phyloP scores from a whole-genome alignment of 805 yeast species.

The Myxozyma neotropica region DNA sequence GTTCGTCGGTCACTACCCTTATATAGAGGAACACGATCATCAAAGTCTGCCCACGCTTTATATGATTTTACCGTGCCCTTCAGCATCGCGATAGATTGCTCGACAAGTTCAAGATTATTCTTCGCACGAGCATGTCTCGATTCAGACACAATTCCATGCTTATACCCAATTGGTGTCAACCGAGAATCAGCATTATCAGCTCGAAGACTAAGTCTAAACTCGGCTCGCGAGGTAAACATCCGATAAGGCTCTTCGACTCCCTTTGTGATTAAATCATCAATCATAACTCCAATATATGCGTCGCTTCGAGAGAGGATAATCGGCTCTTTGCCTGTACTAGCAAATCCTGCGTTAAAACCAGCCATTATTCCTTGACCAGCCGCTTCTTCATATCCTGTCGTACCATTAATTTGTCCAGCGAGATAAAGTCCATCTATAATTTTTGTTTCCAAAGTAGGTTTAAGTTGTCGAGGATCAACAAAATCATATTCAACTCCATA shows the following conservation, averaged over 20 bases:
- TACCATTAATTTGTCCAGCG: conserved; percentile 98
- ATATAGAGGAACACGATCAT: conserved; percentile 47
- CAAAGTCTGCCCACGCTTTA: conserved; percentile 58
- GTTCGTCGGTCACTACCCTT: conserved; percentile 56
- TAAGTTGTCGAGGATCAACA: conserved; percentile 87
- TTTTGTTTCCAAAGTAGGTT: conserved; percentile 78
- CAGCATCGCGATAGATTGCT: conserved; percentile 52
- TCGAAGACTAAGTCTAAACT: conserved; percentile 84
- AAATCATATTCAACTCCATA: conserved; percentile 99
- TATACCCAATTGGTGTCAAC: conserved; percentile 68
- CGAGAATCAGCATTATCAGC: conserved; percentile 93
- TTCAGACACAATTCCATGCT: conserved; percentile 66
- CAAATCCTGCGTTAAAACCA: conserved; percentile 89
- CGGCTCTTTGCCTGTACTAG: conserved; percentile 47
- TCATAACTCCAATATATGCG: conserved; percentile 88
- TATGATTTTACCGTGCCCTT: conserved; percentile 54
- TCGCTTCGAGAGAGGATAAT: conserved; percentile 70
- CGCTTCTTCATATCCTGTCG: conserved; percentile 99
- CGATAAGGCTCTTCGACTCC: conserved; percentile 97
- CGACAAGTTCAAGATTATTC: conserved; percentile 51
- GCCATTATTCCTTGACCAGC: conserved; percentile 96
- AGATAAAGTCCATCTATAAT: conserved; percentile 72
- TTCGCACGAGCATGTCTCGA: conserved; percentile 56
- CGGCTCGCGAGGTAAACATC: conserved; percentile 96
- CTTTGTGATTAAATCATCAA: conserved; percentile 91